These are phyloP conservation scores for Candida michaelii DNA, from an alignment of 805 yeast species.

Conservation along the genomic window DNA sequence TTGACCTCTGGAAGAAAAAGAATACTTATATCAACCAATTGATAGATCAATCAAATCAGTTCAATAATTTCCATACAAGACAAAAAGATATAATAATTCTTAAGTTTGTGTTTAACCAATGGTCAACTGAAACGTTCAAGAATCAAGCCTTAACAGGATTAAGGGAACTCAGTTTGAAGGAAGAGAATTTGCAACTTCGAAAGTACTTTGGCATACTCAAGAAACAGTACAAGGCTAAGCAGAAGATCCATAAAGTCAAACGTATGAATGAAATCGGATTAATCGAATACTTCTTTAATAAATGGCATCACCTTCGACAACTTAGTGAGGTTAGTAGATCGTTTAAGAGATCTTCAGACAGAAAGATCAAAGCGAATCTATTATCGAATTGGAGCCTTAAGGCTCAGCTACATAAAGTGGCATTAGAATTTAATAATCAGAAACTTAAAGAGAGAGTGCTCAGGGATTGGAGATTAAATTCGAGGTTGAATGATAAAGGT, in stretches of 20 bases:
- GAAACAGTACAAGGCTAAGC: not conserved
- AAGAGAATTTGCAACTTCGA: conserved; percentile 15
- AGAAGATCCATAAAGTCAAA: conserved; percentile 2
- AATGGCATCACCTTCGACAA: conserved; percentile 11
- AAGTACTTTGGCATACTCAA: conserved; percentile 14
- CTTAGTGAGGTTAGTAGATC: conserved; percentile 9
- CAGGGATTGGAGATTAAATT: conserved; percentile 16
- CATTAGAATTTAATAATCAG: conserved; percentile 12
- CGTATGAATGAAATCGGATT: not conserved
- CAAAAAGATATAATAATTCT: not conserved
- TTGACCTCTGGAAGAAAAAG: not conserved
- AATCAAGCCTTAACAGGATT: conserved; percentile 2
- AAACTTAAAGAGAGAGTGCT: conserved; percentile 11
- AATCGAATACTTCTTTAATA: conserved; percentile 4
- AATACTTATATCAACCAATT: not conserved
- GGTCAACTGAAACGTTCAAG: conserved; percentile 1
- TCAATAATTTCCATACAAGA: not conserved
- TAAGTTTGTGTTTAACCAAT: conserved; percentile 1
- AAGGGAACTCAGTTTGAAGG: conserved; percentile 11
- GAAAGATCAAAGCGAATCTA: conserved; percentile 2
- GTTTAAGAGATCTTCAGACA: conserved; percentile 9
- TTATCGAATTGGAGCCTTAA: conserved; percentile 18
- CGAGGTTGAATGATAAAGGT: not conserved
- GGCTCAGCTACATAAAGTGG: conserved; percentile 10
- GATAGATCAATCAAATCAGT: not conserved